A percentile compares a stretch with the other conserved stretches of the same genome.
Conservation (phyloP, 768 basidiomycete genomes). For the Tricholoma terreum region DNA sequence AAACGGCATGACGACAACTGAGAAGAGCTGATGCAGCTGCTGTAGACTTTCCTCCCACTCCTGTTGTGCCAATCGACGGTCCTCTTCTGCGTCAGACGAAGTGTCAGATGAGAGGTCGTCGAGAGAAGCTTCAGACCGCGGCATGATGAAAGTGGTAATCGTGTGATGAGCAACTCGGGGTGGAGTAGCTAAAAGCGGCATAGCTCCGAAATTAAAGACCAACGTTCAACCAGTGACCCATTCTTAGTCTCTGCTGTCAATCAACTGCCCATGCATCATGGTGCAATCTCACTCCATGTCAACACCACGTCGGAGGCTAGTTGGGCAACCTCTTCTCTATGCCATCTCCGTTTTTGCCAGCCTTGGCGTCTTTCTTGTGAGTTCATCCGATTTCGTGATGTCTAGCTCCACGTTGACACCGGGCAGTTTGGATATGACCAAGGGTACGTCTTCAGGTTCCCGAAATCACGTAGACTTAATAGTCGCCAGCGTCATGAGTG, state of each 20-base stretch:
- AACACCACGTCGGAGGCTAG: constrained; percentile 49
- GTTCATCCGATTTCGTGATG: constrained; percentile 23
- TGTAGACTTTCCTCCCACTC: constrained; percentile 92
- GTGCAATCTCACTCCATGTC: constrained; percentile 26
- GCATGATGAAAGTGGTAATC: constrained; percentile 42
- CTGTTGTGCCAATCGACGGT: constrained; percentile 73
- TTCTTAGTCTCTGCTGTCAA: constrained; percentile 8
- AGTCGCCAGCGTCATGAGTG: constrained; percentile 73
- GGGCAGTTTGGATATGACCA: constrained; percentile 82
- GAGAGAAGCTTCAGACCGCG: constrained; percentile 56
- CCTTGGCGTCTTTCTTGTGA: constrained; percentile 80
- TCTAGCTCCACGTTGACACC: constrained; percentile 4
- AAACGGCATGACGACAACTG: constrained; percentile 79
- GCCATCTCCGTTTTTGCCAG: constrained; percentile 79
- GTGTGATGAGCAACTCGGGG: background rate
- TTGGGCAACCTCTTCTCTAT: constrained; percentile 76
- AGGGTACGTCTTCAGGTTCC: constrained; percentile 47
- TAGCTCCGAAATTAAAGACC: too few species aligned
- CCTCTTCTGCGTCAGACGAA: constrained; percentile 64
- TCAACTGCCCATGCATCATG: constrained; percentile 53
- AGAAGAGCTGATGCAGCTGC: constrained; percentile 78
- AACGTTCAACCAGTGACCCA: background rate
- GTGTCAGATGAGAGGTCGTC: constrained; percentile 55
- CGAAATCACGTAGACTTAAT: constrained; percentile 13
- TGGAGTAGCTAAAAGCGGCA: background rate